Evolutionary conservation across 116 monocot genomes (phyloP).

Genomic region (Posidonia oceanica): DNA sequence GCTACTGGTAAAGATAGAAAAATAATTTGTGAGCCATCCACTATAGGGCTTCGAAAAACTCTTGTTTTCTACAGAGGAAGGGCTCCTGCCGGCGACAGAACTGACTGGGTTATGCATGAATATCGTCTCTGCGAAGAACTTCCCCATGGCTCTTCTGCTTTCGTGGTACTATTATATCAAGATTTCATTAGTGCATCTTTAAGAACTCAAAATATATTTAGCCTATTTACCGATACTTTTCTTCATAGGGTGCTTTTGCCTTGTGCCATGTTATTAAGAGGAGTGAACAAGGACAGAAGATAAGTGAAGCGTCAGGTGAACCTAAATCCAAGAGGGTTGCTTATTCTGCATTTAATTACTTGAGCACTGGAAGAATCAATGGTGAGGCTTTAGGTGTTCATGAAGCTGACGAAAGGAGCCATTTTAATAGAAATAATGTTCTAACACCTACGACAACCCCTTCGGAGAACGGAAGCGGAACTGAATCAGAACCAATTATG

Average conservation of each 20-base stretch:
- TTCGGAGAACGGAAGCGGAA: background rate
- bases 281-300: constrained; percentile 10
- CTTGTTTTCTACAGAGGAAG: constrained; percentile 82
- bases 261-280: constrained; percentile 29
- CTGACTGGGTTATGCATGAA: constrained; percentile 95
- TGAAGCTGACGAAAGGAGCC: background rate
- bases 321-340: background rate
- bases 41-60: constrained; percentile 62
- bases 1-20: constrained; percentile 82
- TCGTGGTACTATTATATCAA: constrained; percentile 33
- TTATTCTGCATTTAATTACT: background rate
- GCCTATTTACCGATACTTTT: background rate
- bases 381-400: background rate
- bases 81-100: constrained; percentile 81
- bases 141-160: constrained; percentile 37
- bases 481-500: constrained; percentile 9
- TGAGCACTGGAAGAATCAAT: background rate
- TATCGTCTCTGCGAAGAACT: constrained; percentile 74
- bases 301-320: background rate
- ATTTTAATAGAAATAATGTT: background rate
- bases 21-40: constrained; percentile 39
- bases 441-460: background rate
- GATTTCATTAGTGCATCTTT: background rate
- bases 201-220: background rate
- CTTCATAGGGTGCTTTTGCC: constrained; percentile 62